Evolutionary conservation across 208 protist species (phyloP), one percentile per base, ranked within the genome.

Genomic region (Trypanosoma rangeli): DNA sequence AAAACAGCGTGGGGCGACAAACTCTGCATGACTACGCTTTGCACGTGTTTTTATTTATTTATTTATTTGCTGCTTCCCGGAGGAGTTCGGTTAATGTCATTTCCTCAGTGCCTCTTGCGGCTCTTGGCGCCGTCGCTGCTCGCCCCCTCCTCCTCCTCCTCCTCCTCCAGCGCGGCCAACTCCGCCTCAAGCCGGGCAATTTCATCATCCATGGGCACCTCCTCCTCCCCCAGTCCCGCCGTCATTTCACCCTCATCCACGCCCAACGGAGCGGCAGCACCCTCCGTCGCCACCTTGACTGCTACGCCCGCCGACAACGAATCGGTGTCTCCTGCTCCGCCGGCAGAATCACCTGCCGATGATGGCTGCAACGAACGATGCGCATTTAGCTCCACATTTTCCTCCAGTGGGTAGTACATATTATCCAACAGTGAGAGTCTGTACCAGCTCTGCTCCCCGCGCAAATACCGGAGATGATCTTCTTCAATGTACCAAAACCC

Each of bases 401-500:
- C 87, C 42, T 94, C 86, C 22, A 93, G 73, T 52, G 92, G 92
- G 67, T 94, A 91, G 66, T 86, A 92, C 52, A 93, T 59, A 39
- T 84, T 74, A 61, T 96, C 87, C 26, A 92, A 53, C 1, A 81
- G 56, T 1, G 91, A 93, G 18, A 85, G 60, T 65, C 84, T 89
- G 76, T 95, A 97, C 90, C 89, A 97, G 53, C 83, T 80, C 71
- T 95, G 89, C 73, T 95, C 80, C 2, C 88, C 89, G 0, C 24
- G 12, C n/a, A 97, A 64, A 70, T 90, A 97, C 29, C 76, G 76
- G 15, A 74, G 73, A 73, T 86, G 87, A 78, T 97, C 78, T n/a
- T 88, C 86, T 53, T 92, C 86, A 44, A 97, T 78, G 70, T 91
- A 57, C 82, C 83, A 91, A 78, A 97, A 97, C 52, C 92, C 92